These are phyloP conservation scores for Flaveria linearis DNA, from an alignment of 129 eudicot genomes.

Conservation along the genomic window DNA sequence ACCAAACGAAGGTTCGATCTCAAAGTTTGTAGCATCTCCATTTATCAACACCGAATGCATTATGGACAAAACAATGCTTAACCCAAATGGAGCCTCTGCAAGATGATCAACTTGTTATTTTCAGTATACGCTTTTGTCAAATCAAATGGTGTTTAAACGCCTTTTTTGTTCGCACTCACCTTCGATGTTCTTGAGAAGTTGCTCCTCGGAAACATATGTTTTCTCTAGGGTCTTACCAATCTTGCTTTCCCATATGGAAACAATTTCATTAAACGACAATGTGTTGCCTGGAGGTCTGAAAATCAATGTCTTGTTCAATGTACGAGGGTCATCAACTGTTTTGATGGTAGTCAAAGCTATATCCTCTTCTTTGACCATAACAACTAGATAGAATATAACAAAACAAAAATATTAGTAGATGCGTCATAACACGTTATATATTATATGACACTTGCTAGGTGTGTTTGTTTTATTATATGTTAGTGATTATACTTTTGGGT, in stretches of 20 bases:
- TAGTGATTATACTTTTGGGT: conserved; percentile 34
- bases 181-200: conserved; percentile 55
- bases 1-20: conserved; percentile 56
- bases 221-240: conserved; percentile 66
- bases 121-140: not conserved
- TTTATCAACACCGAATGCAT: conserved; percentile 51
- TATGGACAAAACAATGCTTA: conserved; percentile 44
- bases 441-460: too few relatives aligned
- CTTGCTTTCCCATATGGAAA: conserved; percentile 73
- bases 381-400: conserved; percentile 33
- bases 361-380: conserved; percentile 61
- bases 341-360: conserved; percentile 69
- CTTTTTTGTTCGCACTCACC: conserved; percentile 35
- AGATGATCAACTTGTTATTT: not conserved
- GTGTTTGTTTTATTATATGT: too few relatives aligned
- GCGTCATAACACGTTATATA: not conserved
- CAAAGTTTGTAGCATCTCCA: conserved; percentile 63
- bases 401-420: not conserved
- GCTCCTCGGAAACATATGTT: conserved; percentile 50
- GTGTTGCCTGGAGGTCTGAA: conserved; percentile 53
- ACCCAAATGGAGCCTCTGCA: conserved; percentile 54
- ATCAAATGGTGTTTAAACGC: not conserved
- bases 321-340: conserved; percentile 76
- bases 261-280: conserved; percentile 56
- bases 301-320: conserved; percentile 66